Evolutionary conservation across 805 yeast genomes (phyloP), one percentile per base, ranked within the genome.

Genomic region (Spathaspora passalidarum): DNA sequence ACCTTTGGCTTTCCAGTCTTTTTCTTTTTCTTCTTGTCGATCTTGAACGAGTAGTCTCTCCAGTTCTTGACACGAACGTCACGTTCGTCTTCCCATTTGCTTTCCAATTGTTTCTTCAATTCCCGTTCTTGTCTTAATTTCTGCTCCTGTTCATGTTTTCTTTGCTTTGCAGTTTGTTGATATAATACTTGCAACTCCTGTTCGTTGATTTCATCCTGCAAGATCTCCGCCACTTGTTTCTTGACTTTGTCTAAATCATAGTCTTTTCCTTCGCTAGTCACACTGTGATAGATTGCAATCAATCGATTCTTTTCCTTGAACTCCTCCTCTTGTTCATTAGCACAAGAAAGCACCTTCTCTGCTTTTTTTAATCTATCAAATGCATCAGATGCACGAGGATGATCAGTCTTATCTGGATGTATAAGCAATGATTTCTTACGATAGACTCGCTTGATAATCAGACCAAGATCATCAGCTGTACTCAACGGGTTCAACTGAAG

Each of bases 361-460:
- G 89, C 82, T 49, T 75, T 77, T 50, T 81, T 80, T 43, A 84
- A 60, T 29, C 69, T 46, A 54, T 81, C 84, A 59, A 84, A 84
- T 2, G 89, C 89, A 25, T 65, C 73, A 0, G 86, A 79, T 0
- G 89, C 88, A n/a, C 70, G 63, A 0, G 70, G 65, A 52, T 83
- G 76, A 23, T 62, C 57, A 1, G 79, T 72, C 56, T 81, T 82
- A 57, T 84, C 91, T 0, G 91, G 91, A 58, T 84, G 91, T 14
- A 84, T 78, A 47, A 81, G 61, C 32, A 84, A 62, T 2, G 89
- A 81, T 57, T 79, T 82, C 60, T 73, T 75, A 20, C 88, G 65
- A 57, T 73, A 84, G 34, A 64, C 53, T 48, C 69, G 76, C 50
- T 72, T 75, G 45, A 82, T 72, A 10, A 46, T 34, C 9, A 19